These are phyloP conservation scores for Adenanthera pavonina DNA, from an alignment of 306 rosid species.

Conservation along the genomic window DNA sequence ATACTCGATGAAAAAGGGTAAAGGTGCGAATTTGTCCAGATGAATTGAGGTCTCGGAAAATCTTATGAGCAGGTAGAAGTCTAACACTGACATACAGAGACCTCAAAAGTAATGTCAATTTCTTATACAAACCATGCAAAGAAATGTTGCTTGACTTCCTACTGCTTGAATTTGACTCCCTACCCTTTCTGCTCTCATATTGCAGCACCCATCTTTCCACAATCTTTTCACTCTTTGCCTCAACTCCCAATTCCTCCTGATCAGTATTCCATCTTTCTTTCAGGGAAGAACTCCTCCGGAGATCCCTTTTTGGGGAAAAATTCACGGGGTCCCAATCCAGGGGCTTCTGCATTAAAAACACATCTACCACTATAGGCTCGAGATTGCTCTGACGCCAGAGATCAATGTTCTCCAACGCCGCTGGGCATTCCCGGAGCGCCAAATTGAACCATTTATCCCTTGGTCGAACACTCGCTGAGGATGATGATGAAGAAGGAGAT, in stretches of 20 bases:
- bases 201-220: constrained; percentile 88
- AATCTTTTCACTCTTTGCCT: constrained; percentile 64
- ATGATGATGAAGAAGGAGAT: constrained; percentile 73
- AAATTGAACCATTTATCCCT: constrained; percentile 93
- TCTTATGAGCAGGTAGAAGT: constrained; percentile 76
- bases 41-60: constrained; percentile 68
- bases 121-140: constrained; percentile 66
- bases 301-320: constrained; percentile 57
- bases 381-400: constrained; percentile 72
- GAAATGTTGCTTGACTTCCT: constrained; percentile 65
- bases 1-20: constrained; percentile 72
- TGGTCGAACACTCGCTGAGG: constrained; percentile 76
- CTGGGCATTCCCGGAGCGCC: constrained; percentile 75
- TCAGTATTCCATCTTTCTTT: constrained; percentile 59
- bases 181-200: constrained; percentile 64
- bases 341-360: constrained; percentile 70
- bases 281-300: constrained; percentile 47
- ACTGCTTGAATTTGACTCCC: constrained; percentile 56
- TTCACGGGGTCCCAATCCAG: constrained; percentile 46
- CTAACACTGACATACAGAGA: constrained; percentile 77
- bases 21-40: constrained; percentile 63
- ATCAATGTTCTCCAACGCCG: constrained; percentile 66
- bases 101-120: constrained; percentile 72
- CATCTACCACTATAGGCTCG: constrained; percentile 77
- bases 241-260: constrained; percentile 60